These are phyloP conservation scores for Vicia sativa DNA, from an alignment of 306 rosid genomes.

Conservation along the genomic window DNA sequence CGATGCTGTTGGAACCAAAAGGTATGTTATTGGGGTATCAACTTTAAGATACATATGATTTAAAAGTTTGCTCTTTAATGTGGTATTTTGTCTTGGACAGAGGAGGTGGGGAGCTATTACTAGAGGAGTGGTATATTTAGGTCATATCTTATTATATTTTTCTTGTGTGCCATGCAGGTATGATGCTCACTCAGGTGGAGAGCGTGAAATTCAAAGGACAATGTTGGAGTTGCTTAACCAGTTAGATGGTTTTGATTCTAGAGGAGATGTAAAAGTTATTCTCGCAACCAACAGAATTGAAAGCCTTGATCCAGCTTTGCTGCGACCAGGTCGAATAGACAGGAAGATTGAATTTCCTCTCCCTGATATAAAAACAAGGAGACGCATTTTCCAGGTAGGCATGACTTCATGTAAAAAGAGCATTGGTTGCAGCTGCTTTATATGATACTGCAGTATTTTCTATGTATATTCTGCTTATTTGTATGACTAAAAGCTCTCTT, in stretches of 20 bases:
- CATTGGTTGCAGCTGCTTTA: slow-evolving; percentile 10
- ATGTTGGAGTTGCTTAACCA: slow-evolving; percentile 94
- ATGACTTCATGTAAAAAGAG: slow-evolving; percentile 27
- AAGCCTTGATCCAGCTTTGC: slow-evolving; percentile 95
- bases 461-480: slow-evolving; percentile 14
- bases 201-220: slow-evolving; percentile 95
- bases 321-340: slow-evolving; percentile 95
- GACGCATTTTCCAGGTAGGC: slow-evolving; percentile 92
- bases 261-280: slow-evolving; percentile 96
- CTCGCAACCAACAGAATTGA: slow-evolving; percentile 95
- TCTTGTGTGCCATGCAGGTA: slow-evolving; percentile 54
- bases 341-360: slow-evolving; percentile 96
- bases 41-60: slow-evolving; percentile 3
- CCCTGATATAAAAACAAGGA: slow-evolving; percentile 97
- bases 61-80: slow-evolving; percentile 4
- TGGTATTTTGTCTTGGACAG: not conserved
- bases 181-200: slow-evolving; percentile 99
- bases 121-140: not conserved
- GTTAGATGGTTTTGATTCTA: slow-evolving; percentile 95
- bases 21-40: slow-evolving; percentile 51
- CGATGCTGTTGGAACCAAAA: slow-evolving; percentile 94
- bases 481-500: slow-evolving; percentile 15
- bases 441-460: slow-evolving; percentile 7
- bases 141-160: slow-evolving; percentile 13
- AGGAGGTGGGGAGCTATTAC: not conserved